Evolutionary conservation across 805 yeast species (phyloP).

Genomic region (Teunomyces kruisii): DNA sequence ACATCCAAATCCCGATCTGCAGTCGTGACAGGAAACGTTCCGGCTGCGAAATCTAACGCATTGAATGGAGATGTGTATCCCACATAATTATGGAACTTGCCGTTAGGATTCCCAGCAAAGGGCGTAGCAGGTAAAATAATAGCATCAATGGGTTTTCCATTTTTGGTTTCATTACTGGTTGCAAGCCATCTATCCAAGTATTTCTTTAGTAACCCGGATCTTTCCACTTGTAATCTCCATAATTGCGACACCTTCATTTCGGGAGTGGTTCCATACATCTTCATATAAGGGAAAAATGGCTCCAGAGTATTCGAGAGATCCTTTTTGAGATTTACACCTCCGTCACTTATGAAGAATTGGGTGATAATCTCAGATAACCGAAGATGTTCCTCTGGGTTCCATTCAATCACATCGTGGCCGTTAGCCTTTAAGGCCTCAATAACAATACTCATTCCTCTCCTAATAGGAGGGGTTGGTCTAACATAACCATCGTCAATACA

Average conservation of each 20-base stretch:
- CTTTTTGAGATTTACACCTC: constrained; percentile 36
- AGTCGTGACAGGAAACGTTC: constrained; percentile 54
- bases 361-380: constrained; percentile 30
- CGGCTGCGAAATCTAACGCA: constrained; percentile 23
- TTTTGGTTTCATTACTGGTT: constrained; percentile 33
- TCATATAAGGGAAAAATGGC: constrained; percentile 44
- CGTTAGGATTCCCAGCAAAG: constrained; percentile 38
- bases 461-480: constrained; percentile 58
- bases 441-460: constrained; percentile 41
- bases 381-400: constrained; percentile 43
- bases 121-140: constrained; percentile 50
- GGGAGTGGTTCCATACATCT: constrained; percentile 32
- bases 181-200: constrained; percentile 33
- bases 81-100: constrained; percentile 31
- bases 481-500: constrained; percentile 44
- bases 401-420: constrained; percentile 53
- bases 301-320: constrained; percentile 42
- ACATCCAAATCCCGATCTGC: constrained; percentile 47
- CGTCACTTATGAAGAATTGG: constrained; percentile 46
- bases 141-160: constrained; percentile 49
- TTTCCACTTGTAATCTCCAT: constrained; percentile 39
- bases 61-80: constrained; percentile 50
- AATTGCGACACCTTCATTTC: constrained; percentile 38
- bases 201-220: constrained; percentile 37
- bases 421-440: constrained; percentile 32